Evolutionary conservation across 129 eudicot species (phyloP).

Genomic region (Tagetes erecta): DNA sequence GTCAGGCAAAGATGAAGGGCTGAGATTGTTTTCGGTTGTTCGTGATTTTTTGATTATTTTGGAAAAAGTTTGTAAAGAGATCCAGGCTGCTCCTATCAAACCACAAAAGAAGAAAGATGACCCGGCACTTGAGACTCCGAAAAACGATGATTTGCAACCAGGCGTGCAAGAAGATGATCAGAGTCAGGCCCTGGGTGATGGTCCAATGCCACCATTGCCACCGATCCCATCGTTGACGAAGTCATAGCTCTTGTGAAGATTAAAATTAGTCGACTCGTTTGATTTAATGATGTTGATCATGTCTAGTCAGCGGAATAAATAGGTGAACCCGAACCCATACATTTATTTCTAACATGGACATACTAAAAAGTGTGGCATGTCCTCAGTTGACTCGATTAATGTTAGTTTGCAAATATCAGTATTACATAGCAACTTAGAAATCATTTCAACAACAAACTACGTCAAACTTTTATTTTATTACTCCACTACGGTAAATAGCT

Average conservation of each 20-base stretch:
- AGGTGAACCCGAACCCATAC: no score
- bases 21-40: slow-evolving; percentile 50
- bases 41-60: slow-evolving; percentile 53
- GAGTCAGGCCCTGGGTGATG: neutral
- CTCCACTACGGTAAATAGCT: no score
- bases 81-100: slow-evolving; percentile 38
- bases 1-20: slow-evolving; percentile 56
- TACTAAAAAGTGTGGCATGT: no score
- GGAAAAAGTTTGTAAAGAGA: slow-evolving; percentile 52
- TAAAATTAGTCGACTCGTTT: neutral
- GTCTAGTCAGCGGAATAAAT: no score
- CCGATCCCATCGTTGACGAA: neutral
- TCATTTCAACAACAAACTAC: no score
- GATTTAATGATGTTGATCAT: neutral
- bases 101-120: slow-evolving; percentile 42
- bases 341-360: no score
- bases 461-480: no score
- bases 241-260: neutral
- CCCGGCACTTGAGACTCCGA: neutral
- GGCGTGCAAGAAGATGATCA: neutral
- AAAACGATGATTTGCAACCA: slow-evolving; percentile 1
- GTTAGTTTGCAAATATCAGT: no score
- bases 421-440: no score
- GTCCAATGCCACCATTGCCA: slow-evolving; percentile 12
- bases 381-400: no score